Conservation (phyloP, 192 early-diverging fungal genomes). For the Chytriomyces confervae region DNA sequence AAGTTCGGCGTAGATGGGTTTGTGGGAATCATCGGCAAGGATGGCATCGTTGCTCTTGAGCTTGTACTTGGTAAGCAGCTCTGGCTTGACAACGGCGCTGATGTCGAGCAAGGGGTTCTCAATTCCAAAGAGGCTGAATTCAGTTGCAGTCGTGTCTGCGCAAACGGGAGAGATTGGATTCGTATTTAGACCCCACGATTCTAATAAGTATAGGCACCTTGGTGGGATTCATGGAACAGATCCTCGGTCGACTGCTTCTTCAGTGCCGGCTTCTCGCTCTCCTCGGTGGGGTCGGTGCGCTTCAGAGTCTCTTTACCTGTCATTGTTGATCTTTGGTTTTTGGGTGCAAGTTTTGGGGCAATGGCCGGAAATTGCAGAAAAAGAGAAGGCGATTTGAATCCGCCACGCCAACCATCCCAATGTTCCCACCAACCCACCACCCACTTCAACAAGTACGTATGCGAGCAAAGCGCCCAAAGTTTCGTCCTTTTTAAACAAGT, state of each 20-base stretch:
- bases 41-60: slow-evolving; percentile 96
- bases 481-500: not conserved
- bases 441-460: not conserved
- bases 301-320: not conserved
- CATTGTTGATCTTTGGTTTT: not conserved
- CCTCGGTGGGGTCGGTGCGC: not conserved
- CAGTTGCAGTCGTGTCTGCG: slow-evolving; percentile 17
- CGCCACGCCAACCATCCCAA: too few species aligned
- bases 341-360: not conserved
- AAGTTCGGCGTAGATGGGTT: slow-evolving; percentile 86
- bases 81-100: slow-evolving; percentile 76
- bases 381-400: not conserved
- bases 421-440: not conserved
- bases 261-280: not conserved
- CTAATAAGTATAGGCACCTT: not conserved
- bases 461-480: not conserved
- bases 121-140: slow-evolving; percentile 79
- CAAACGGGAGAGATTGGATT: not conserved
- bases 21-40: slow-evolving; percentile 87
- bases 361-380: not conserved
- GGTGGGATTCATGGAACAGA: not conserved
- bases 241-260: slow-evolving; percentile 16
- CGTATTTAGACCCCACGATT: not conserved
- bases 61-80: slow-evolving; percentile 81
- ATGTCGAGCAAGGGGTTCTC: slow-evolving; percentile 99